These are phyloP conservation scores for Ceratocystis albifundus DNA, from an alignment of 2,329 filamentous ascomycete genomes.

Conservation along the genomic window DNA sequence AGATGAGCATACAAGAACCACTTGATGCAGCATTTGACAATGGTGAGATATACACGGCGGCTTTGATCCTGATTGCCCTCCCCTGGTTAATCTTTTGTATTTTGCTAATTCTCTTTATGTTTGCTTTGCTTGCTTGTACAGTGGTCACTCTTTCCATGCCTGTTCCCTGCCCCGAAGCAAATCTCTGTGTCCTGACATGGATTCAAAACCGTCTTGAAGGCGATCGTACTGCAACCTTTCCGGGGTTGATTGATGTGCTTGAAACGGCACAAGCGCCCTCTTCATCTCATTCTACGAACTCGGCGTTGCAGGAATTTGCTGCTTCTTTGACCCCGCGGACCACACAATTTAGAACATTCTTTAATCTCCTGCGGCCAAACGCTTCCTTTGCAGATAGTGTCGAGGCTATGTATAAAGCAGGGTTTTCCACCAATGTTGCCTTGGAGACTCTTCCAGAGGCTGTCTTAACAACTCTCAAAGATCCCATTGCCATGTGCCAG, in stretches of 20 bases:
- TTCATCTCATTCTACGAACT: not conserved
- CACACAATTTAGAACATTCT: slow-evolving; percentile 56
- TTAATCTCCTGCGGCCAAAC: slow-evolving; percentile 43
- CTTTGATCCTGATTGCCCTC: not conserved
- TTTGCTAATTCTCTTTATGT: not conserved
- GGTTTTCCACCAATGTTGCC: slow-evolving; percentile 48
- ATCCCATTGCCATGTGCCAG: slow-evolving; percentile 76
- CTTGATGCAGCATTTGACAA: slow-evolving; percentile 32
- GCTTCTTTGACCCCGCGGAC: slow-evolving; percentile 51
- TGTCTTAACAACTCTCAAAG: slow-evolving; percentile 66
- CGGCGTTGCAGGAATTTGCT: slow-evolving; percentile 11
- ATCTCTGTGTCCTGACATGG: slow-evolving; percentile 41
- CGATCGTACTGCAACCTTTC: slow-evolving; percentile 31
- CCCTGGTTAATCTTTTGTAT: not conserved
- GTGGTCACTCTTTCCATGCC: slow-evolving; percentile 28
- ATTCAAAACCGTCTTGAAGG: slow-evolving; percentile 39
- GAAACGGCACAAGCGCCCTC: slow-evolving; percentile 8
- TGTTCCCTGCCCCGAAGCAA: slow-evolving; percentile 28
- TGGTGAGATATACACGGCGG: slow-evolving; percentile 28
- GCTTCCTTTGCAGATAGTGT: slow-evolving; percentile 52
- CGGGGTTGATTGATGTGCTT: slow-evolving; percentile 35
- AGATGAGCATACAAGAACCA: slow-evolving; percentile 43
- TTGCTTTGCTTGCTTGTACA: not conserved
- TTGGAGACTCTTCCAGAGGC: slow-evolving; percentile 79
- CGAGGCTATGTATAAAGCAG: slow-evolving; percentile 59